phyloP scores from a whole-genome alignment of 225 moss, liverwort and hornwort species.

The Pseudisothecium myosuroides region DNA sequence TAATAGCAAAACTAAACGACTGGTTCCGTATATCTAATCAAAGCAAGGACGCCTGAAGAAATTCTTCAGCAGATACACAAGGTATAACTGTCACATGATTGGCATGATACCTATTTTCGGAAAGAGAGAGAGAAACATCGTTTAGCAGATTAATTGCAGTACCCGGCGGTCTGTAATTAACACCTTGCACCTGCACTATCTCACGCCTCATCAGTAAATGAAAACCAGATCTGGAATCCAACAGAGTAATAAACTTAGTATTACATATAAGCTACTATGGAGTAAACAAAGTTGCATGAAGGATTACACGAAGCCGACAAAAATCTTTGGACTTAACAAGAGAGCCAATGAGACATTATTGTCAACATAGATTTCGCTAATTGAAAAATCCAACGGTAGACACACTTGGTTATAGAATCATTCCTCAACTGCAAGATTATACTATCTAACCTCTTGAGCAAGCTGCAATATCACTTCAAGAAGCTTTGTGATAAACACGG shows the following conservation, averaged over 20 bases:
- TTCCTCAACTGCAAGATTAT: background rate
- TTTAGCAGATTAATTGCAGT: conserved; percentile 67
- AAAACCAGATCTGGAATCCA: background rate
- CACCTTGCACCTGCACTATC: conserved; percentile 50
- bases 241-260: background rate
- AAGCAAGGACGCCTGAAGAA: background rate
- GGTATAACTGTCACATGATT: background rate
- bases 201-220: background rate
- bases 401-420: background rate
- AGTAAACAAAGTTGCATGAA: background rate
- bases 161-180: conserved; percentile 81
- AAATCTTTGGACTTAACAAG: background rate
- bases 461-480: background rate
- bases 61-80: background rate
- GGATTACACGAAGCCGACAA: background rate
- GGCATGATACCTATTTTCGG: conserved; percentile 59
- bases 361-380: background rate
- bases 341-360: background rate
- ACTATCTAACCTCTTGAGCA: background rate
- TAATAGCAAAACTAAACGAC: background rate
- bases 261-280: background rate
- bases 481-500: background rate
- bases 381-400: background rate
- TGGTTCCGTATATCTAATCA: background rate
- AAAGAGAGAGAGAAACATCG: conserved; percentile 81